Percentiles rank a stretch among this genome's conserved stretches.
phyloP scores from a whole-genome alignment of 441 rosid genomes.

The Corymbia citriodora region DNA sequence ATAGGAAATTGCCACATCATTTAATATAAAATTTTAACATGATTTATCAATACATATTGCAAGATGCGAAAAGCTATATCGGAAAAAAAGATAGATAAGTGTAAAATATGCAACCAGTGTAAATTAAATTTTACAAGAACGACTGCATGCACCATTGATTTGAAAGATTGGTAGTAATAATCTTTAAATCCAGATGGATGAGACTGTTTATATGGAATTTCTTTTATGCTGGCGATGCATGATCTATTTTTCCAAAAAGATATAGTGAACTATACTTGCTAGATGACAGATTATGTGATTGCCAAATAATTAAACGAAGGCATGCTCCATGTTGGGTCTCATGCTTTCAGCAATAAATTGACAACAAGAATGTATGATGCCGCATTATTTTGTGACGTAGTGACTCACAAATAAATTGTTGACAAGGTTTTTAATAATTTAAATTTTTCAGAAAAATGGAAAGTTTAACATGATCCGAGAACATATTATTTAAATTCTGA shows the following conservation, averaged over 20 bases:
- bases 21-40: too few species aligned
- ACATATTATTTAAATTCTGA: not conserved
- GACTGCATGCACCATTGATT: rapidly evolving
- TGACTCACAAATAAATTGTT: not conserved
- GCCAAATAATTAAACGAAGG: not conserved
- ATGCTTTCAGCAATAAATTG: not conserved
- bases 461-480: not conserved
- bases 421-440: not conserved
- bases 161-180: not conserved
- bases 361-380: not conserved
- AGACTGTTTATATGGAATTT: too few species aligned
- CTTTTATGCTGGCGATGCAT: rapidly evolving
- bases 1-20: too few species aligned
- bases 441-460: too few species aligned
- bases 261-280: not conserved
- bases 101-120: not conserved
- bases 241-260: not conserved
- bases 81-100: not conserved
- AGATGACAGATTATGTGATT: rapidly evolving
- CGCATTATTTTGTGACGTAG: not conserved
- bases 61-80: too few species aligned
- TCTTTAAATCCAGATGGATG: not conserved
- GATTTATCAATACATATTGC: too few species aligned
- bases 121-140: not conserved
- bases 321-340: not conserved